Evolutionary conservation across 768 basidiomycete genomes (phyloP), one percentile per base, ranked within the genome.

Genomic region (Leucosporidium creatinivorum): DNA sequence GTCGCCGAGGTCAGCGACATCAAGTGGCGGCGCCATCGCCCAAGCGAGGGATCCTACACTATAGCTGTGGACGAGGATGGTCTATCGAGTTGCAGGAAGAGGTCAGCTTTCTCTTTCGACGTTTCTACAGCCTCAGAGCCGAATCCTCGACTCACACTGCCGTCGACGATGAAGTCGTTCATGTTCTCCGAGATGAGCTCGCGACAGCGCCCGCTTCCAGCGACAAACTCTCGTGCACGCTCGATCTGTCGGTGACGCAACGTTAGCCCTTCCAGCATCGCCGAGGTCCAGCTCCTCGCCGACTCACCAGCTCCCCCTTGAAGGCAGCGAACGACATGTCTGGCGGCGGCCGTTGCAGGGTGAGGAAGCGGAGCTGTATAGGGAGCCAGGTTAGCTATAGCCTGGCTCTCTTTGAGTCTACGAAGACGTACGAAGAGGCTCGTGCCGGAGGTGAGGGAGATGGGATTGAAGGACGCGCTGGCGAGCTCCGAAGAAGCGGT

Each of bases 51-150:
- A 56, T 6, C 66, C 8, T 12, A 67, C 69, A 10, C 93, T 97
- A 81, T 93, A 93, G 44, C 91, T 92, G 79, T 99, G 96, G 3
- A 93, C 97, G 66, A 99, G 84, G 76, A 99, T 93, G 91, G 97
- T 77, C 67, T 62, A 33, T 69, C 15, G 39, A 72, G 61, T 60
- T 19, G n/a, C 19, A 26, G 18, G n/a, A 28, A 21, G 33, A 6
- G 60, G 69, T 61, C 61, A 66, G 66, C n/a, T 25, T 9, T 28
- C 17, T 28, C 10, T n/a, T 39, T 36, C 10, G 7, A 23, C 39
- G n/a, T n/a, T 25, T 30, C 44, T n/a, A n/a, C n/a, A n/a, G n/a
- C 44, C 39, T 59, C 58, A 59, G 9, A 18, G 18, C 39, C 26
- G 25, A 31, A 23, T 10, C 33, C 5, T 36, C 17, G 7, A 76